Conservation (phyloP, 2,329 filamentous ascomycete species). For the Talaromyces funiculosus region DNA sequence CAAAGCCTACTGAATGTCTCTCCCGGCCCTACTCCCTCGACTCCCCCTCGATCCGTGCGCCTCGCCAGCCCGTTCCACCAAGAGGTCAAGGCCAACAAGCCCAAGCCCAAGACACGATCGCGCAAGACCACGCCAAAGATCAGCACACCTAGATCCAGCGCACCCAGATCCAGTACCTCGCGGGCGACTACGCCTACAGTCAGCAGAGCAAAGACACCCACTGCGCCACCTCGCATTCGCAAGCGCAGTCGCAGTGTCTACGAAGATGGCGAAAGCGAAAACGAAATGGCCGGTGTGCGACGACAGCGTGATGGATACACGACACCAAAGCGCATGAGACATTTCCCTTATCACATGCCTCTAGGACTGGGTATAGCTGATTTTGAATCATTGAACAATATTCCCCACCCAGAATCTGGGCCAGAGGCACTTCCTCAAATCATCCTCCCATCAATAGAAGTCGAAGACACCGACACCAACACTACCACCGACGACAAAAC, state of each 20-base stretch:
- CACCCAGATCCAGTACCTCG: neutral
- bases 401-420: slow-evolving; percentile 14
- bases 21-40: slow-evolving; percentile 25
- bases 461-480: slow-evolving; percentile 18
- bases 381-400: slow-evolving; percentile 35
- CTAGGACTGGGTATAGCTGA: slow-evolving; percentile 40
- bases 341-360: slow-evolving; percentile 40
- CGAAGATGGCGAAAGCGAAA: slow-evolving; percentile 21
- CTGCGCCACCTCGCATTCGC: slow-evolving; percentile 27
- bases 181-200: neutral
- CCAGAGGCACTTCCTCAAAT: slow-evolving; percentile 17
- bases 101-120: slow-evolving; percentile 22
- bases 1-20: slow-evolving; percentile 39
- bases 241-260: slow-evolving; percentile 34
- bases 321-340: slow-evolving; percentile 43
- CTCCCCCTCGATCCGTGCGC: slow-evolving; percentile 31
- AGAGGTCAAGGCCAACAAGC: slow-evolving; percentile 10
- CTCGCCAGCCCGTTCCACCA: slow-evolving; percentile 38
- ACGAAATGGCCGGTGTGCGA: slow-evolving; percentile 9
- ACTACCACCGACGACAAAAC: neutral
- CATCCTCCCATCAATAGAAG: slow-evolving; percentile 34
- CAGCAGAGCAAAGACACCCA: slow-evolving; percentile 16
- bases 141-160: neutral
- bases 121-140: slow-evolving; percentile 21
- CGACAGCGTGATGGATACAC: slow-evolving; percentile 24